Conservation (phyloP, 140 eudicot species). For the Erigeron philadelphicus region DNA sequence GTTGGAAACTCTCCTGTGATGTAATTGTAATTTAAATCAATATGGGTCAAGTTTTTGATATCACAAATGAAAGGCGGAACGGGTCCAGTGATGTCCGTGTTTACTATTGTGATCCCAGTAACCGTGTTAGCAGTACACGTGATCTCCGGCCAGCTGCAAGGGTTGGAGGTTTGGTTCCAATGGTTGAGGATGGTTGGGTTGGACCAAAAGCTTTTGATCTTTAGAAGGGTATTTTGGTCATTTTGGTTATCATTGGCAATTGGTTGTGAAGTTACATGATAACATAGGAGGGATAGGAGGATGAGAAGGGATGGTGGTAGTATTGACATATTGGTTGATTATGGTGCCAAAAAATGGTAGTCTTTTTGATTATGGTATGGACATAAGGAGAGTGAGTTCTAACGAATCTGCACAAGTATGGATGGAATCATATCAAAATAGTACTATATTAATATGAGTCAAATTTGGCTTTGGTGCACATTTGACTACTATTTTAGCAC, state of each 20-base stretch:
- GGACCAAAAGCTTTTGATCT: slow-evolving; percentile 49
- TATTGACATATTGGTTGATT: slow-evolving; percentile 16
- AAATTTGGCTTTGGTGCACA: no score
- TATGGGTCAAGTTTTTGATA: slow-evolving; percentile 55
- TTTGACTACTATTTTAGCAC: no score
- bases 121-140: slow-evolving; percentile 40
- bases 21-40: slow-evolving; percentile 42
- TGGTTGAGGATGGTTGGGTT: slow-evolving; percentile 41
- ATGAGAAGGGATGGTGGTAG: slow-evolving; percentile 27
- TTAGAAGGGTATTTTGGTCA: slow-evolving; percentile 49
- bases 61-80: slow-evolving; percentile 66
- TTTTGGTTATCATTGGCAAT: slow-evolving; percentile 17
- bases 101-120: slow-evolving; percentile 35
- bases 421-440: neutral
- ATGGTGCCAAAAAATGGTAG: slow-evolving; percentile 19
- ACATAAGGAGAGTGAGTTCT: slow-evolving; percentile 14
- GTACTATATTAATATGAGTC: no score
- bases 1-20: slow-evolving; percentile 59
- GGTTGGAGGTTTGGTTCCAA: slow-evolving; percentile 62
- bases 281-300: slow-evolving; percentile 45
- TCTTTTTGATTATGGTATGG: slow-evolving; percentile 11
- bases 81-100: slow-evolving; percentile 26
- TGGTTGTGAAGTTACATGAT: slow-evolving; percentile 43
- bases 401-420: slow-evolving; percentile 8
- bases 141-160: slow-evolving; percentile 78